These are phyloP conservation scores for Oryza punctata DNA, from an alignment of 176 grass and related monocot species.

Conservation along the genomic window DNA sequence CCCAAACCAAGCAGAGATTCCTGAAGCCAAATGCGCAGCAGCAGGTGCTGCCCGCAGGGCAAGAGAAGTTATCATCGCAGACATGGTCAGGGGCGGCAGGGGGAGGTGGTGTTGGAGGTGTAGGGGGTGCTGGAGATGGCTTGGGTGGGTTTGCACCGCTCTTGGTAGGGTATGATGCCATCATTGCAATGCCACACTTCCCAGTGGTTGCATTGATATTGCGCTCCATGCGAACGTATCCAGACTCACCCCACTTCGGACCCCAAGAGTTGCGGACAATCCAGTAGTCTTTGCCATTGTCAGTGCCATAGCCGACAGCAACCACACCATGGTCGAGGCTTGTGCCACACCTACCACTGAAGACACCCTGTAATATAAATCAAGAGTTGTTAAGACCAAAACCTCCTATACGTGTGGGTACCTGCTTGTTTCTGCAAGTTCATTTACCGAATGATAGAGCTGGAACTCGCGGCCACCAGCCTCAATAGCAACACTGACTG, in stretches of 20 bases:
- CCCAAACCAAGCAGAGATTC: constrained; percentile 71
- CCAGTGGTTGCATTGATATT: constrained; percentile 51
- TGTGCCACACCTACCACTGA: constrained; percentile 71
- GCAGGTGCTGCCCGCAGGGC: constrained; percentile 69
- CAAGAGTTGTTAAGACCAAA: not conserved
- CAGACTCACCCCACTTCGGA: constrained; percentile 71
- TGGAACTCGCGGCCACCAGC: constrained; percentile 77
- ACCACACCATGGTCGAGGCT: constrained; percentile 77
- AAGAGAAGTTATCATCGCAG: constrained; percentile 51
- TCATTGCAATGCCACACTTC: constrained; percentile 89
- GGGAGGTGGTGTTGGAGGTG: constrained; percentile 57
- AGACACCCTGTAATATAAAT: constrained; percentile 63
- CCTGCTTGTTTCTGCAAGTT: not conserved
- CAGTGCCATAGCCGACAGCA: constrained; percentile 75
- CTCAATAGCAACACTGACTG: constrained; percentile 88
- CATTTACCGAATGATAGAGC: constrained; percentile 72
- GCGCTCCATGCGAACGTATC: constrained; percentile 84
- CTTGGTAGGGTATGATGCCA: constrained; percentile 87
- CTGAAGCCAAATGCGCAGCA: constrained; percentile 68
- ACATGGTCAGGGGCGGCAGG: constrained; percentile 44
- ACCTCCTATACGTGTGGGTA: not conserved
- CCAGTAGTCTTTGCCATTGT: constrained; percentile 87
- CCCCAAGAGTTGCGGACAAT: constrained; percentile 96
- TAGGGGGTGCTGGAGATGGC: constrained; percentile 55
- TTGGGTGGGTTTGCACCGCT: constrained; percentile 68